Percentiles rank a stretch among this genome's conserved stretches.
Evolutionary conservation across 1,139 yeast species (phyloP).

Genomic region (Blastobotrys raffinosifermentans): DNA sequence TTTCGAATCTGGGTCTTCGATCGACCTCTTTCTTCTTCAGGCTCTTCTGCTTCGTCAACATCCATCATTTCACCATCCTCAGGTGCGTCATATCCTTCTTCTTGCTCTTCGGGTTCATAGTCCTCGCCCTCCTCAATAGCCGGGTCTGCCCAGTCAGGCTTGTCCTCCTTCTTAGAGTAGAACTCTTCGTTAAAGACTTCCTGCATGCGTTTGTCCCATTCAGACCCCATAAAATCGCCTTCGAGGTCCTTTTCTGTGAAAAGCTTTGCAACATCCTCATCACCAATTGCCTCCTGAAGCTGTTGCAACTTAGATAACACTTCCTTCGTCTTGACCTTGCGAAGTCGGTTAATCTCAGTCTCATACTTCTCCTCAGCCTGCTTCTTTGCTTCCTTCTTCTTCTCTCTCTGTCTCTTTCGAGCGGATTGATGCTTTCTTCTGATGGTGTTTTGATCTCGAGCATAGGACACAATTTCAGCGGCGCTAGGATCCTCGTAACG

Average conservation of each 20-base stretch:
- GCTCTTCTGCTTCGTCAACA: slow-evolving; percentile 24
- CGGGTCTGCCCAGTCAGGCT: slow-evolving; percentile 49
- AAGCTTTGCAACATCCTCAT: slow-evolving; percentile 61
- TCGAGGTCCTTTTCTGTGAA: slow-evolving; percentile 71
- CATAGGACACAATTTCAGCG: slow-evolving; percentile 91
- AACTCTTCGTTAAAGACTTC: slow-evolving; percentile 80
- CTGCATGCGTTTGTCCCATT: slow-evolving; percentile 87
- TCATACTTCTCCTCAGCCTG: slow-evolving; percentile 52
- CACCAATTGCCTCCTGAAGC: slow-evolving; percentile 79
- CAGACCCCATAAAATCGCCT: slow-evolving; percentile 84
- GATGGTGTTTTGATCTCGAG: slow-evolving; percentile 89
- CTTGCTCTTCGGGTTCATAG: slow-evolving; percentile 26
- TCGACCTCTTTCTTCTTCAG: slow-evolving; percentile 8
- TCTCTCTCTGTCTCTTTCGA: slow-evolving; percentile 79
- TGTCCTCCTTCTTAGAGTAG: slow-evolving; percentile 48
- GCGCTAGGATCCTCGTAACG: slow-evolving; percentile 90
- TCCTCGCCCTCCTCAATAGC: slow-evolving; percentile 15
- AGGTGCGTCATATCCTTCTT: slow-evolving; percentile 27
- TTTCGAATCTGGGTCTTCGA: slow-evolving; percentile 27
- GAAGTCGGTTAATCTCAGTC: slow-evolving; percentile 62
- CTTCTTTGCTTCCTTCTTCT: slow-evolving; percentile 49
- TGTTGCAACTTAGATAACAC: slow-evolving; percentile 71
- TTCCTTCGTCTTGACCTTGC: slow-evolving; percentile 67
- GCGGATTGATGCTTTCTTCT: slow-evolving; percentile 72
- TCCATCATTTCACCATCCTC: slow-evolving; percentile 24